Evolutionary conservation across 441 rosid genomes (phyloP).

Genomic region (Jatropha multifida): DNA sequence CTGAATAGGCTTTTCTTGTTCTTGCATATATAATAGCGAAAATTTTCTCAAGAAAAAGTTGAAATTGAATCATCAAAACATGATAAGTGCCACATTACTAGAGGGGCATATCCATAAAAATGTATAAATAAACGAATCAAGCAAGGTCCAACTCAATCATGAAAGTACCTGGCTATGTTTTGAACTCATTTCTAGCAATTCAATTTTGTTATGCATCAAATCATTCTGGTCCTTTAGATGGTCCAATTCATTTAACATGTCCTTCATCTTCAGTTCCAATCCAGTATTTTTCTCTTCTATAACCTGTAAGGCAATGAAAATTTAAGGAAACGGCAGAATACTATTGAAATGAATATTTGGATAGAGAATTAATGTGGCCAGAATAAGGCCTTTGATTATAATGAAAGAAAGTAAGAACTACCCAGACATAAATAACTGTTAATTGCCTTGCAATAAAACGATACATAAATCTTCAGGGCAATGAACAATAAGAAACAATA

Average conservation of each 20-base stretch:
- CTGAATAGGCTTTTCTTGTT: not conserved
- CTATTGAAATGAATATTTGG: conserved; percentile 10
- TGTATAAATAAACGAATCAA: not conserved
- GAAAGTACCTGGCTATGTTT: conserved; percentile 62
- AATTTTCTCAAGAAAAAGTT: not conserved
- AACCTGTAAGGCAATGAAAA: conserved; percentile 43
- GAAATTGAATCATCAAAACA: not conserved
- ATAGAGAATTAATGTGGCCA: not conserved
- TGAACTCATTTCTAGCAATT: conserved; percentile 50
- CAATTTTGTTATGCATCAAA: conserved; percentile 49
- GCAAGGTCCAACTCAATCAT: conserved; percentile 9
- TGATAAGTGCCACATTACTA: too few species aligned
- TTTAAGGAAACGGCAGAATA: conserved; percentile 10
- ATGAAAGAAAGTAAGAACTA: conserved; percentile 6
- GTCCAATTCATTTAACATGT: conserved; percentile 48
- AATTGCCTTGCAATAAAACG: not conserved
- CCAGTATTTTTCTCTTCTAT: conserved; percentile 65
- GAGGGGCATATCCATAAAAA: not conserved
- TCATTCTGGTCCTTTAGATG: conserved; percentile 53
- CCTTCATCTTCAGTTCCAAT: conserved; percentile 54
- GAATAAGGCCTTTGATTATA: not conserved
- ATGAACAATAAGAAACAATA: conserved; percentile 11
- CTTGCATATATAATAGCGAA: not conserved
- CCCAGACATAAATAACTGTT: conserved; percentile 5
- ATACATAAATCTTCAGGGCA: not conserved